Evolutionary conservation across 1,139 yeast genomes (phyloP).

Genomic region (Diutina neorugosa): DNA sequence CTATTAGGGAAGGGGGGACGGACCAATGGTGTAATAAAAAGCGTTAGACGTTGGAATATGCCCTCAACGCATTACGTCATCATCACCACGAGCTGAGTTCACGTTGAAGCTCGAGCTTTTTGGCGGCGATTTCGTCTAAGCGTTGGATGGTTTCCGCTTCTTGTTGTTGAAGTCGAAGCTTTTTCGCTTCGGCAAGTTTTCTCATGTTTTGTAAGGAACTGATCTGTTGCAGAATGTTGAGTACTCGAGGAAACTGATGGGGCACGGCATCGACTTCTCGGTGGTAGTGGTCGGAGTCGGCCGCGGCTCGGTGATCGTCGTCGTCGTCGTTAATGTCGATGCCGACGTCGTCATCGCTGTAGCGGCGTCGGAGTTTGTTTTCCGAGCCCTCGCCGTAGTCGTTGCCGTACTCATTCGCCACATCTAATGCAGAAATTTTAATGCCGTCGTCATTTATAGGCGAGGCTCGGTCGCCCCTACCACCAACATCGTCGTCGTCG

Average conservation of each 20-base stretch:
- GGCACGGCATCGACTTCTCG: constrained; percentile 7
- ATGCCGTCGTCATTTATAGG: background rate
- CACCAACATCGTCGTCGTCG: background rate
- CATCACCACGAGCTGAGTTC: background rate
- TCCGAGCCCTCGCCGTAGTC: constrained; percentile 7
- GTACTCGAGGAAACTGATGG: constrained; percentile 1
- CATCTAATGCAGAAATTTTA: constrained; percentile 5
- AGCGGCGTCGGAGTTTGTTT: background rate
- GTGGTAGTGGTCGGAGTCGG: constrained; percentile 6
- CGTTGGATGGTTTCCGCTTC: background rate
- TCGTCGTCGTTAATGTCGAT: constrained; percentile 4
- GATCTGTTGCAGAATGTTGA: background rate
- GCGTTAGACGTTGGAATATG: background rate
- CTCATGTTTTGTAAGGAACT: background rate
- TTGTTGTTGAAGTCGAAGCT: constrained; percentile 3
- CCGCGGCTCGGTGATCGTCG: background rate
- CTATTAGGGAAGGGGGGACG: no score
- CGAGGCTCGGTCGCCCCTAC: background rate
- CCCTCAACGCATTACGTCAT: background rate
- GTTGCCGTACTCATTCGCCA: constrained; percentile 6
- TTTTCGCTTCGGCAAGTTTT: background rate
- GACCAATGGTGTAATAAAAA: no score
- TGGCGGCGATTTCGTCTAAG: background rate
- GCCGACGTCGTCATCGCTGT: constrained; percentile 1
- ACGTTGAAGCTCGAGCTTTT: background rate